Evolutionary conservation across 192 early-diverging fungal species (phyloP).

Genomic region (Kappamyces sp.): DNA sequence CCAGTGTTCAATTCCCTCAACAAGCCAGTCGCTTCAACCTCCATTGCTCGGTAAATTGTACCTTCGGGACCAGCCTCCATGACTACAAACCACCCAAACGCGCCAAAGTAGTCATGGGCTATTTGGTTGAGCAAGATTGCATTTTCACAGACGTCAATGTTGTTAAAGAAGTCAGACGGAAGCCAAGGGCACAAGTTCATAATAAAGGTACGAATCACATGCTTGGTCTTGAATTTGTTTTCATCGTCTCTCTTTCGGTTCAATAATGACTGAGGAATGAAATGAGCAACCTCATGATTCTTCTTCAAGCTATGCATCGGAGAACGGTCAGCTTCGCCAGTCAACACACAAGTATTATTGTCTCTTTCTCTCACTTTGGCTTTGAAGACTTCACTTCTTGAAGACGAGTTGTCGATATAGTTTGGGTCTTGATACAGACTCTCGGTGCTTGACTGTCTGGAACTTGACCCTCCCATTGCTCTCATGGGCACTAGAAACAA

Average conservation of each 20-base stretch:
- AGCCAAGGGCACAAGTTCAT: background rate
- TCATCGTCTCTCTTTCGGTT: background rate
- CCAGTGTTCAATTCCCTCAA: background rate
- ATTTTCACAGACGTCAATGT: conserved; percentile 11
- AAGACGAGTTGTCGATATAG: background rate
- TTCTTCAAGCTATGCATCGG: background rate
- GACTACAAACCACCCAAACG: conserved; percentile 1
- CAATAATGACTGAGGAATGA: background rate
- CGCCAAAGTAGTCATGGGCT: background rate
- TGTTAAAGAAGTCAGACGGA: conserved; percentile 1
- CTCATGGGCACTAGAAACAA: conserved; percentile 13
- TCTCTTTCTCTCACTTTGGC: conserved; percentile 5
- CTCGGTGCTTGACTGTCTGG: background rate
- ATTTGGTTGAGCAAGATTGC: background rate
- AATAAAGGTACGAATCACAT: background rate
- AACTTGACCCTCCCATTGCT: background rate
- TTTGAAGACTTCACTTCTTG: background rate
- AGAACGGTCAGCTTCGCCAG: background rate
- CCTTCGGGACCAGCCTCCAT: background rate
- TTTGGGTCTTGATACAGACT: conserved; percentile 1
- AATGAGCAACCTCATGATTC: conserved; percentile 6
- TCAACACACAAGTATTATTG: background rate
- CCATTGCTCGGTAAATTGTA: conserved; percentile 8
- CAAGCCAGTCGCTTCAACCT: conserved; percentile 1
- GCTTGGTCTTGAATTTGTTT: no score